Percentiles rank a stretch among this genome's conserved stretches.
phyloP scores from a whole-genome alignment of 495 filamentous ascomycete genomes.

The Sabuloglossum arenarium region DNA sequence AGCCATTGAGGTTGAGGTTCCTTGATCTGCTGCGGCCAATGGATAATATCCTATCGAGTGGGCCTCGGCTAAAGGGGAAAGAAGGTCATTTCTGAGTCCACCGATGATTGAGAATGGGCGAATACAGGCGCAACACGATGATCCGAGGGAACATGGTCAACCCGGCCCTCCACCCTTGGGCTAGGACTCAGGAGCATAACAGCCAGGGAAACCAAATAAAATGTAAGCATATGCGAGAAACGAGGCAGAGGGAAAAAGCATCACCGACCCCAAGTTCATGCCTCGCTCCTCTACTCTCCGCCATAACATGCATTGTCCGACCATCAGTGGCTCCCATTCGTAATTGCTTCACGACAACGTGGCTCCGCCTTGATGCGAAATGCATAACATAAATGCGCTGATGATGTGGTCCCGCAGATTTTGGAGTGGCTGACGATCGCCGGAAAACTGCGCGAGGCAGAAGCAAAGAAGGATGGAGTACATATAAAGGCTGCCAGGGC shows the following conservation, averaged over 20 bases:
- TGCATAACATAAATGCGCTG: not conserved
- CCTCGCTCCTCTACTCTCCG: not conserved
- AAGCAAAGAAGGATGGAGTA: not conserved
- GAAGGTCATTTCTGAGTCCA: not conserved
- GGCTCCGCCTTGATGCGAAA: not conserved
- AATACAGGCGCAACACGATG: not conserved
- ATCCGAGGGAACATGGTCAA: not conserved
- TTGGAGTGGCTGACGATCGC: not conserved
- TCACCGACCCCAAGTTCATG: not conserved
- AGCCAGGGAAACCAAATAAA: not conserved
- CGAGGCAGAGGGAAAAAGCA: not conserved
- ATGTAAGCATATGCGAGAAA: not conserved
- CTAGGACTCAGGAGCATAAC: not conserved
- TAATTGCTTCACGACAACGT: not conserved
- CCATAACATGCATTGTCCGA: not conserved
- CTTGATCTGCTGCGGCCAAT: not conserved
- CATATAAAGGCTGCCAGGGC: not conserved
- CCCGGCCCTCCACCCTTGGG: not conserved
- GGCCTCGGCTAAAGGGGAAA: not conserved
- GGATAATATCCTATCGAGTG: not conserved
- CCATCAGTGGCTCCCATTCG: not conserved
- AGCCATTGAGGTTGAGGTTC: not conserved
- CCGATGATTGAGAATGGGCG: not conserved
- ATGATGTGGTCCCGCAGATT: constrained; percentile 2
- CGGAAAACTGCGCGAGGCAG: not conserved